Percentiles rank a stretch among this genome's conserved stretches.
Evolutionary conservation across 2,329 filamentous ascomycete genomes (phyloP).

Genomic region (Aureobasidium sp.): DNA sequence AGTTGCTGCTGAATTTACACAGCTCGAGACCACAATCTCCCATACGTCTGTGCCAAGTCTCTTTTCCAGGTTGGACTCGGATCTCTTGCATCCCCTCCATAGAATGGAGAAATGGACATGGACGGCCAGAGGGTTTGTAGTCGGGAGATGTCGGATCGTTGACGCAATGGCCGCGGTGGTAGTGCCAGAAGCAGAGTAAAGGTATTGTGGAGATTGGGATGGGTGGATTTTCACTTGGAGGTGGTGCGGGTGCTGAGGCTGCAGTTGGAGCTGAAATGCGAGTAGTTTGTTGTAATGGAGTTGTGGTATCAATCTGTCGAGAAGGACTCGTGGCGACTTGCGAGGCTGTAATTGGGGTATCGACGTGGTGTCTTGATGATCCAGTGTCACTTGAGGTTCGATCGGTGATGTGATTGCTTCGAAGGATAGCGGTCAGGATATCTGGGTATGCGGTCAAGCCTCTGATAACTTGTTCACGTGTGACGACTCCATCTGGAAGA

Average conservation of each 20-base stretch:
- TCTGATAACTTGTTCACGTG: background rate
- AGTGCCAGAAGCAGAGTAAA: conserved; percentile 2
- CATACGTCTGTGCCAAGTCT: background rate
- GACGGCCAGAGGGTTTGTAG: background rate
- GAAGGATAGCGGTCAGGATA: background rate
- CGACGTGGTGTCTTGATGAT: background rate
- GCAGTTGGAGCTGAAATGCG: too few relatives aligned
- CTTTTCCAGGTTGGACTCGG: background rate
- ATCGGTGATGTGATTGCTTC: background rate
- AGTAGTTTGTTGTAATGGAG: too few relatives aligned
- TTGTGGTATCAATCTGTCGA: too few relatives aligned
- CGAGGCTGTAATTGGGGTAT: too few relatives aligned
- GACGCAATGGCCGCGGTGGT: background rate
- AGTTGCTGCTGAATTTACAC: background rate
- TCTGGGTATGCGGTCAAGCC: background rate
- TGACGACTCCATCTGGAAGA: background rate
- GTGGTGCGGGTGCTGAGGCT: background rate
- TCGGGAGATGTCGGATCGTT: background rate
- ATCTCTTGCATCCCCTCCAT: background rate
- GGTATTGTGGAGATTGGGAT: too few relatives aligned
- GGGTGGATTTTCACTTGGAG: too few relatives aligned
- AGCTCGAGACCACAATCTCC: background rate
- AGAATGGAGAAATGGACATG: background rate
- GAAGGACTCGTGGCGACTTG: too few relatives aligned
- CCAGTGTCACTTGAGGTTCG: too few relatives aligned